Conservation (phyloP, 768 basidiomycete species). For the Macrolepiota albuminosa region DNA sequence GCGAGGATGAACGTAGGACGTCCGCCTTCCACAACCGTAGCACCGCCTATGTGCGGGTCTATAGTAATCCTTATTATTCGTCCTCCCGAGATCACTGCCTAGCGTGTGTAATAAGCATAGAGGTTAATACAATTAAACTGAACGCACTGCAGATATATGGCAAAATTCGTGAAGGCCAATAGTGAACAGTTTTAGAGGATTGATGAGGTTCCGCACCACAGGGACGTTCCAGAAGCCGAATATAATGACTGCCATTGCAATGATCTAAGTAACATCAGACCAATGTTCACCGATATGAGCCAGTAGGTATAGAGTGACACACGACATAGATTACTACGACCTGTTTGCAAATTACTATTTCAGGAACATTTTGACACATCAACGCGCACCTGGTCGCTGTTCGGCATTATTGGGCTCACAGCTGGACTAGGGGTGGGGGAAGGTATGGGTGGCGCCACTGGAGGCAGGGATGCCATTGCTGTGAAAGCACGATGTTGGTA, state of each 20-base stretch:
- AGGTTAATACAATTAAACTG: constrained; percentile 1
- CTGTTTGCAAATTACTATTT: constrained; percentile 33
- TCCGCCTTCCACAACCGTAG: constrained; percentile 75
- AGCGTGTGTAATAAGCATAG: not conserved
- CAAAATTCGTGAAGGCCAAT: constrained; percentile 89
- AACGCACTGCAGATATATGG: constrained; percentile 69
- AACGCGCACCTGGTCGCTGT: constrained; percentile 65
- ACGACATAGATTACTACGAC: constrained; percentile 75
- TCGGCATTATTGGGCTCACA: constrained; percentile 49
- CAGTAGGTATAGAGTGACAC: constrained; percentile 24
- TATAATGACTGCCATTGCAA: constrained; percentile 81
- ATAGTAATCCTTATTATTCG: constrained; percentile 76
- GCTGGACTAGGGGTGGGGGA: constrained; percentile 26
- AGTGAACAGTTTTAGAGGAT: constrained; percentile 80
- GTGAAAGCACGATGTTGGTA: not conserved
- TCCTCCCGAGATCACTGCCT: constrained; percentile 81
- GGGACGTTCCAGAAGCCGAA: constrained; percentile 89
- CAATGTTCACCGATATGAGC: not conserved
- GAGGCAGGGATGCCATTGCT: constrained; percentile 30
- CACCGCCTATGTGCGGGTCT: constrained; percentile 78
- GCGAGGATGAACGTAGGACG: constrained; percentile 65
- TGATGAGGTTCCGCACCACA: constrained; percentile 71
- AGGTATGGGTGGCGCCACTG: constrained; percentile 40
- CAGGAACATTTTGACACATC: constrained; percentile 11
- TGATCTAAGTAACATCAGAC: constrained; percentile 44